Evolutionary conservation across 208 protist species (phyloP), one percentile per base, ranked within the genome.

Genomic region (Leishmania aethiopica): DNA sequence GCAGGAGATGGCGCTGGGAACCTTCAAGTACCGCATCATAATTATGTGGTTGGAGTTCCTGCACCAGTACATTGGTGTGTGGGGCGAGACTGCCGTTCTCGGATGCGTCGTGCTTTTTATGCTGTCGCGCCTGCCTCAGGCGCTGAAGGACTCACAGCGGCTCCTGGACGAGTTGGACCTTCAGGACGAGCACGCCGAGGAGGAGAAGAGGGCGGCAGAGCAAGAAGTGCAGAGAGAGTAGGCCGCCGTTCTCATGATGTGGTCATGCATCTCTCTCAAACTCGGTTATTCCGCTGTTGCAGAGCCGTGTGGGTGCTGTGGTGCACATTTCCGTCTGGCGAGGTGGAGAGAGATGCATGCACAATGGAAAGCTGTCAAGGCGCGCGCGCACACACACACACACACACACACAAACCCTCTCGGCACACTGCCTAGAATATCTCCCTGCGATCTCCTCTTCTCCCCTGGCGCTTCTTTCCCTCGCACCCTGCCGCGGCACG

Each of bases 41-140:
- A 86, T 96, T 60, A 85, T 89, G 82, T 97, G 95, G 93, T 83
- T 97, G 11, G 92, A 96, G 72, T 96, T 89, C 70, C 72, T 96
- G 45, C 88, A 96, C 78, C 59, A 87, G 32, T 88, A 90, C 64
- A 91, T 96, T 80, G 93, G 93, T 35, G 76, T 93, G 55, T 96
- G 91, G 91, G 93, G 90, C 32, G 95, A 97, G 81, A 91, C 89
- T 1, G 47, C 87, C 49, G 92, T 96, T 11, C 86, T 97, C 4
- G 47, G 91, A 53, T 40, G 74, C 59, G 86, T 95, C 22, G 75
- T 95, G 15, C 76, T 84, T 13, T 86, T 91, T 78, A 76, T 96
- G n/a, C 88, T 97, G 42, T 86, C 84, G 17, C 87, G 89, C n/a
- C 74, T 97, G 66, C 94, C 94, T 19, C 74, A 64, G 7, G 89